phyloP scores from a whole-genome alignment of 257 asterid species.

The Capsicum rhomboideum region DNA sequence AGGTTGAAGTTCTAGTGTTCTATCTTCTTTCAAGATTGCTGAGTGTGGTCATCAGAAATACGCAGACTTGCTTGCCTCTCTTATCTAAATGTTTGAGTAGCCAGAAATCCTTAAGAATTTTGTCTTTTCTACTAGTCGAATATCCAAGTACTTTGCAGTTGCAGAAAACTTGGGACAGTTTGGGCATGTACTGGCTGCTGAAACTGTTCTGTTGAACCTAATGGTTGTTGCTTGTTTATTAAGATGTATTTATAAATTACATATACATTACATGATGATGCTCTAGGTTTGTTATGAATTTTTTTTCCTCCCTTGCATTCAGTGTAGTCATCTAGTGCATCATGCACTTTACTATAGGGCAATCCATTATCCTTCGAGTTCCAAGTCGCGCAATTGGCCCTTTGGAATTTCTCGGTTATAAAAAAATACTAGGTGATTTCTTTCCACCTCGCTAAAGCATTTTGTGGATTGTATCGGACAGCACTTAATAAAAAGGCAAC shows the following conservation, averaged over 20 bases:
- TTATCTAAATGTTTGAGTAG: background rate
- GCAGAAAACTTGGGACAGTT: background rate
- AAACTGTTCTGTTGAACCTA: constrained; percentile 1
- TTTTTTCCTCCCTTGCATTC: background rate
- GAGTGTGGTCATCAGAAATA: constrained; percentile 8
- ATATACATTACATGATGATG: constrained; percentile 5
- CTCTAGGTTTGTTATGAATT: background rate
- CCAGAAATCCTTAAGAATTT: constrained; percentile 12
- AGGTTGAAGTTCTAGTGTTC: constrained; percentile 11
- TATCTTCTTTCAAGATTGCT: constrained; percentile 13
- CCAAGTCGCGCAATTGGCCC: background rate
- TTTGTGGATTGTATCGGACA: no score
- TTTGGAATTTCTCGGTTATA: background rate
- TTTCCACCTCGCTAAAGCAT: no score
- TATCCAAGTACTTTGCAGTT: constrained; percentile 15
- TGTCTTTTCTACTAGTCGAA: constrained; percentile 9
- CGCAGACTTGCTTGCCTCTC: constrained; percentile 3
- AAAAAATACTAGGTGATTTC: no score
- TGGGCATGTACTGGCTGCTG: constrained; percentile 9
- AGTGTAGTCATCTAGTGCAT: background rate
- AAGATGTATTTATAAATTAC: background rate
- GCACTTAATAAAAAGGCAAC: background rate
- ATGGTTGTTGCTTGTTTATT: constrained; percentile 2
- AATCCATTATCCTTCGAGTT: background rate
- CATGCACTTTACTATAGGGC: background rate